Evolutionary conservation across 257 asterid species (phyloP), one percentile per base, ranked within the genome.

Genomic region (Eustoma russellianum): DNA sequence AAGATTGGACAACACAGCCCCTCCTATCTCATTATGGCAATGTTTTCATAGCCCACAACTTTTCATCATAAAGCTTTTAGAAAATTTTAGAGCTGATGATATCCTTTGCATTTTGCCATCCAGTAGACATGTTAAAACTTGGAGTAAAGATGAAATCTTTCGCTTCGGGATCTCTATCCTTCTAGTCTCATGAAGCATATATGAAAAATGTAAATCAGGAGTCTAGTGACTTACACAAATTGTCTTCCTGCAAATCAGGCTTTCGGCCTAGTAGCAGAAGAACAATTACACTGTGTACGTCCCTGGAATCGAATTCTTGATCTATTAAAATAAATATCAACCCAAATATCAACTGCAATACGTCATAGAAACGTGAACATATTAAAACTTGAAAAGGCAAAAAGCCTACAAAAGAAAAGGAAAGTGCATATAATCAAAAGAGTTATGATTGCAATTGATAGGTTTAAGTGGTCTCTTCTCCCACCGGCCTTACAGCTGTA

Each of bases 371-470:
- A n/a, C 66, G 62, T 59, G 67, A 41, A 70, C 70, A 51, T 40
- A 43, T 61, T 57, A 62, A 56, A 66, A 63, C 52, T 66, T 49
- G 7, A 15, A 53, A 65, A 71, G 33, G 46, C 24, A 7, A n/a
- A 28, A 53, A 24, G 30, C 30, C 30, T 24, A 24, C 3, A 24
- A 24, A 24, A 24, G 48, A 53, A 55, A 74, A 52, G 56, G 30
- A 50, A 75, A 71, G 67, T 24, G 30, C n/a, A 67, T 77, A 67
- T 75, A 59, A 80, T 81, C 84, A 83, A 83, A 75, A 14, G 67
- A 56, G 77, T 55, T 64, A 83, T 83, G 82, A 83, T 80, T 77
- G 78, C 67, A 50, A 14, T 19, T 47, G 48, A 24, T 47, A 69
- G 59, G 51, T 67, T 62, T 59, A 60, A 48, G 41, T 69, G 24